Evolutionary conservation across 768 basidiomycete species (phyloP).

Genomic region (Tephrocybe sp.): DNA sequence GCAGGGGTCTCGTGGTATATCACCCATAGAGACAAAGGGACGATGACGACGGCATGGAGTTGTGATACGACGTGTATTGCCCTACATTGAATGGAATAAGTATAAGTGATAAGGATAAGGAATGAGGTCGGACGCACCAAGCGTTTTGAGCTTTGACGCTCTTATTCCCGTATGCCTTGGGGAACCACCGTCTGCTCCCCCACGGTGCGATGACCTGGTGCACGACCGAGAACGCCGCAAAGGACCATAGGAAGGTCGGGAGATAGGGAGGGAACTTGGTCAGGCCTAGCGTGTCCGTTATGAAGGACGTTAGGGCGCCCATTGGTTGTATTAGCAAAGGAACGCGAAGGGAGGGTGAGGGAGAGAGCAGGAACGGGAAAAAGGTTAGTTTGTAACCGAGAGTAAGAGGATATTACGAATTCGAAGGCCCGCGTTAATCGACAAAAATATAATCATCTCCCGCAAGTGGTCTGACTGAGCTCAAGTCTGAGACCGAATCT

Average conservation of each 20-base stretch:
- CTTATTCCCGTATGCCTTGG: slow-evolving; percentile 48
- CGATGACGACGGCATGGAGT: slow-evolving; percentile 65
- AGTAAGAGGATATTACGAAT: too few species aligned
- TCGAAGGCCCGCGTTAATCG: too few species aligned
- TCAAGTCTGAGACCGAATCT: too few species aligned
- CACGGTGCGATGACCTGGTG: slow-evolving; percentile 61
- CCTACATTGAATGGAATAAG: slow-evolving; percentile 37
- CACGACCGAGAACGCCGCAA: slow-evolving; percentile 55
- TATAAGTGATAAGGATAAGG: too few species aligned
- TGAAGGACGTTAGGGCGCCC: slow-evolving; percentile 10
- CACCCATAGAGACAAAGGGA: slow-evolving; percentile 60
- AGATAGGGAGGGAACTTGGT: slow-evolving; percentile 56
- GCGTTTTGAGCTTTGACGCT: slow-evolving; percentile 51
- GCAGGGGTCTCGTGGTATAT: slow-evolving; percentile 41
- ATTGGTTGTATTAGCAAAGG: background rate
- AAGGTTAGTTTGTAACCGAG: too few species aligned
- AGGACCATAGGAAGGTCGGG: slow-evolving; percentile 51
- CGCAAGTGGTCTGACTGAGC: too few species aligned
- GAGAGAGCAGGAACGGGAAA: too few species aligned
- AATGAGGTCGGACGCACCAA: slow-evolving; percentile 45
- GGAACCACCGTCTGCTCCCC: slow-evolving; percentile 46
- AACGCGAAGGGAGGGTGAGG: too few species aligned
- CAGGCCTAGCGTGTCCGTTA: slow-evolving; percentile 39
- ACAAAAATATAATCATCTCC: too few species aligned
- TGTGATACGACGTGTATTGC: slow-evolving; percentile 72